Conservation (phyloP, 495 filamentous ascomycete species). For the Astrocystis sublimbata region DNA sequence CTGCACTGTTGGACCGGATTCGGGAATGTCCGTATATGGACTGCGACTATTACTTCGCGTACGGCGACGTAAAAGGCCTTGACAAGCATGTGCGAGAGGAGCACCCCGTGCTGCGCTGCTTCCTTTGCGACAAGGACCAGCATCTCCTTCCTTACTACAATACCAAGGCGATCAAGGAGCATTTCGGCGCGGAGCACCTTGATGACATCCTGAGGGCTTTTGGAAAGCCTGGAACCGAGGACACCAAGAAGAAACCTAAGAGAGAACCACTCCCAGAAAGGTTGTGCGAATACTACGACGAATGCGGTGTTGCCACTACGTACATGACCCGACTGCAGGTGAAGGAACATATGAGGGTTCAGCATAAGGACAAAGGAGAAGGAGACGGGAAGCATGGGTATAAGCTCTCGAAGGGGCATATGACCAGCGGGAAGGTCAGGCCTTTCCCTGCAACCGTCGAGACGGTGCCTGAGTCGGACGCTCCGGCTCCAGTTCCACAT, state of each 20-base stretch:
- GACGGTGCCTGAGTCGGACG: no score
- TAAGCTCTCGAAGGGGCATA: no score
- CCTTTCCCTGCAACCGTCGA: no score
- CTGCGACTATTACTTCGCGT: constrained; percentile 32
- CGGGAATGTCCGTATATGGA: constrained; percentile 37
- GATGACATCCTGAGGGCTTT: constrained; percentile 9
- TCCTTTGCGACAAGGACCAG: constrained; percentile 25
- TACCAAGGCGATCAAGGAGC: constrained; percentile 25
- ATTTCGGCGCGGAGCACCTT: constrained; percentile 35
- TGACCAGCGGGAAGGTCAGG: no score
- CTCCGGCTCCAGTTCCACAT: no score
- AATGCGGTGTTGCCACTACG: neutral
- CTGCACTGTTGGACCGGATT: constrained; percentile 33
- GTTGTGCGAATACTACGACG: neutral
- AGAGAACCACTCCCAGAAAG: neutral
- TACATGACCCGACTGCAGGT: neutral
- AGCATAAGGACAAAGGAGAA: no score
- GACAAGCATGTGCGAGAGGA: constrained; percentile 28
- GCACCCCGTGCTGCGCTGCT: constrained; percentile 26
- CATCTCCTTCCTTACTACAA: constrained; percentile 26
- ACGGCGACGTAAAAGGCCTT: constrained; percentile 21
- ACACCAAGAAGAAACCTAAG: no score
- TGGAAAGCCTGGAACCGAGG: neutral
- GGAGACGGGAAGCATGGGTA: no score
- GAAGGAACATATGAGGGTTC: neutral